Evolutionary conservation across 2,329 filamentous ascomycete genomes (phyloP).

Genomic region (Fusarium lateritium): DNA sequence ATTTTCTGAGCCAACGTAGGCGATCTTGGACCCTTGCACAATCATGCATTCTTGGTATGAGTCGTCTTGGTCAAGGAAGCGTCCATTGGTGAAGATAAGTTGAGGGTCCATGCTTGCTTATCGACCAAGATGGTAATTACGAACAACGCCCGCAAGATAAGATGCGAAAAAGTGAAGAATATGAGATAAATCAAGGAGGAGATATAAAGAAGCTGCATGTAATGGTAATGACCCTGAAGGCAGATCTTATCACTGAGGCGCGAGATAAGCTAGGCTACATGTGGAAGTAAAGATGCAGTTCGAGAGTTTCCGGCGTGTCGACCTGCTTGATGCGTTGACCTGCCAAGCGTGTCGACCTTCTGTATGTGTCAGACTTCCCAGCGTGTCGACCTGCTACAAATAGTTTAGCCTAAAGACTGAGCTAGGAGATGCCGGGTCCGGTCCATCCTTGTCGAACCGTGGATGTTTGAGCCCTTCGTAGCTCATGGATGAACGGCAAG

Average conservation of each 20-base stretch:
- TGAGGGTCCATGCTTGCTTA: neutral
- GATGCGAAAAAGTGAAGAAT: neutral
- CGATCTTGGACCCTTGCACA: constrained; percentile 15
- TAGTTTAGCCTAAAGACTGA: fast-evolving
- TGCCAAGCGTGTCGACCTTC: neutral
- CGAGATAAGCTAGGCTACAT: neutral
- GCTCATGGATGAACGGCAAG: too few species aligned
- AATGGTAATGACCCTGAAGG: neutral
- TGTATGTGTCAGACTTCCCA: fast-evolving
- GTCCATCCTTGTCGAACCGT: too few species aligned
- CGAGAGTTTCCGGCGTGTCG: neutral
- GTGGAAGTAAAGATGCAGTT: neutral
- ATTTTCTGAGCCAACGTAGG: constrained; percentile 13
- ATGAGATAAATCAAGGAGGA: neutral
- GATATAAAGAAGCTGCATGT: neutral
- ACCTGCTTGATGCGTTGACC: neutral
- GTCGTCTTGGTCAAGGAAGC: neutral
- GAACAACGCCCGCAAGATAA: neutral
- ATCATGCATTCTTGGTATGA: constrained; percentile 23
- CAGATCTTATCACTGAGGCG: neutral
- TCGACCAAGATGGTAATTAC: neutral
- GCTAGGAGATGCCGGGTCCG: neutral
- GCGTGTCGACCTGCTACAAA: constrained; percentile 7
- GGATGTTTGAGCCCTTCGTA: too few species aligned
- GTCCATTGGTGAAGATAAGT: constrained; percentile 7